Percentiles rank a stretch among this genome's conserved stretches.
Conservation (phyloP, 257 asterid genomes). For the Solanum bulbocastanum region DNA sequence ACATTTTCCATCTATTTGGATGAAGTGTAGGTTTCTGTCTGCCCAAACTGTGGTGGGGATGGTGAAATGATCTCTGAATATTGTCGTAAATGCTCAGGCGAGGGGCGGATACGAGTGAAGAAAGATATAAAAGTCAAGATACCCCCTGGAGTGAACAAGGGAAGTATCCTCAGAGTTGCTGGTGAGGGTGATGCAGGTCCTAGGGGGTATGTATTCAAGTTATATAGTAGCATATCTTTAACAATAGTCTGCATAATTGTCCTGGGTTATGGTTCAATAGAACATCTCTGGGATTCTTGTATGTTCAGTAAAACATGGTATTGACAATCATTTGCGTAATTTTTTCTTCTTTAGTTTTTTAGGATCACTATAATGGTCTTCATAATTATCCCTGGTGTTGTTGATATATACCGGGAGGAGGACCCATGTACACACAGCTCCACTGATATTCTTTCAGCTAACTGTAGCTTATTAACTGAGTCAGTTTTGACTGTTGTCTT, state of each 20-base stretch:
- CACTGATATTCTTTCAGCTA: not conserved
- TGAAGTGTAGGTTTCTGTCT: constrained; percentile 62
- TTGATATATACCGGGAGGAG: not conserved
- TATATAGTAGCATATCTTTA: not conserved
- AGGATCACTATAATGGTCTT: not conserved
- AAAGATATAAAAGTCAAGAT: constrained; percentile 91
- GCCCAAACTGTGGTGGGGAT: constrained; percentile 96
- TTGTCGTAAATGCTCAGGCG: constrained; percentile 96
- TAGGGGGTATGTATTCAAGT: constrained; percentile 53
- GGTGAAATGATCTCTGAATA: constrained; percentile 95
- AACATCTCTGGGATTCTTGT: not conserved
- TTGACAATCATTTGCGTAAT: not conserved
- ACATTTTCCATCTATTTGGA: not conserved
- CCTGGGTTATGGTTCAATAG: not conserved
- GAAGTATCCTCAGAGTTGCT: constrained; percentile 94
- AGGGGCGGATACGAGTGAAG: constrained; percentile 73
- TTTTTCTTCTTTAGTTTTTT: not conserved
- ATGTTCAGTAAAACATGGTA: not conserved
- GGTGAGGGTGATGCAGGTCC: constrained; percentile 99
- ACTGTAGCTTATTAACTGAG: not conserved
- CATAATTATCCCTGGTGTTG: not conserved
- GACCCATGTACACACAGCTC: not conserved
- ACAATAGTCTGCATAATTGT: not conserved
- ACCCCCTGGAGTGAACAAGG: constrained; percentile 98
- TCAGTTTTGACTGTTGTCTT: not conserved